Evolutionary conservation across 2,329 filamentous ascomycete genomes (phyloP).

Genomic region (Talaromyces verruculosus): DNA sequence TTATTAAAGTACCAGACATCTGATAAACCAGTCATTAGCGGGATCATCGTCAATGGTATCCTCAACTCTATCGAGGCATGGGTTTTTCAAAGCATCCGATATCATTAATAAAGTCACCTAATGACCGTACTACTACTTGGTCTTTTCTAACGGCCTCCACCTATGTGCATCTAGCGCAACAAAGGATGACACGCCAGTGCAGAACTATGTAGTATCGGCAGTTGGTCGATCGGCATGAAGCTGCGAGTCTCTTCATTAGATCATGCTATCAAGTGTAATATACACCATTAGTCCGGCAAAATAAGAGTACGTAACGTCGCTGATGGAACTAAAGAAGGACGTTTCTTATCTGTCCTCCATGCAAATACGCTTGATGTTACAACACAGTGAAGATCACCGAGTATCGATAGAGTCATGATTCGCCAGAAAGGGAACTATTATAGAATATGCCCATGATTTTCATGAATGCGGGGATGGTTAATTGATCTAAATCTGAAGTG

Average conservation of each 20-base stretch:
- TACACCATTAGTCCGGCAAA: neutral
- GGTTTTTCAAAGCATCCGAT: neutral
- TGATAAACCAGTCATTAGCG: neutral
- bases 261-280: neutral
- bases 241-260: neutral
- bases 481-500: neutral
- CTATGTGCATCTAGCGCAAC: neutral
- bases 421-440: neutral
- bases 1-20: neutral
- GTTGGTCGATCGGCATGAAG: neutral
- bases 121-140: neutral
- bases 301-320: neutral
- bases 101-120: neutral
- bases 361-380: neutral
- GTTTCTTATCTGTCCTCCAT: neutral
- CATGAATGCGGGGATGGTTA: neutral
- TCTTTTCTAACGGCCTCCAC: neutral
- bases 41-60: neutral
- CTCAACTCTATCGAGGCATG: neutral
- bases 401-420: neutral
- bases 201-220: constrained; percentile 1
- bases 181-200: neutral
- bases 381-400: neutral
- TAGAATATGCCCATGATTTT: neutral
- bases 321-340: neutral